Percentiles rank a stretch among this genome's conserved stretches.
Evolutionary conservation across 1,139 yeast species (phyloP).

Genomic region (Lodderomyces parapsilosis): DNA sequence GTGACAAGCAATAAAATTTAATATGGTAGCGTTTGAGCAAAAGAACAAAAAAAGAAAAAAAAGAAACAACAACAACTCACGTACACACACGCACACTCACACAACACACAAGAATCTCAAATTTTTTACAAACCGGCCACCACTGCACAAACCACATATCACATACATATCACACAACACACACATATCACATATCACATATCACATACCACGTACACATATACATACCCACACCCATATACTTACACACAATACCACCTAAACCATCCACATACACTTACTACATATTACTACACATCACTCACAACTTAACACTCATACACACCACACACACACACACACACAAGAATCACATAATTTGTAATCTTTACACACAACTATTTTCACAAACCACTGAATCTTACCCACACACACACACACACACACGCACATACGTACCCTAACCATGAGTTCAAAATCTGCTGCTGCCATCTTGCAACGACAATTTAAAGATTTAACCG

Average conservation of each 20-base stretch:
- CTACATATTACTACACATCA: background rate
- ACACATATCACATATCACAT: background rate
- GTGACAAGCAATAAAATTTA: too few species aligned
- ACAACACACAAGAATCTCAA: background rate
- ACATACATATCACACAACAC: background rate
- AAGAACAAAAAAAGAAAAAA: background rate
- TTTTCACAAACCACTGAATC: background rate
- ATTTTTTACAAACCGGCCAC: background rate
- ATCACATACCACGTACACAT: background rate
- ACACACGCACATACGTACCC: background rate
- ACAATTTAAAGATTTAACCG: conserved; percentile 90
- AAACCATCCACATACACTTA: background rate
- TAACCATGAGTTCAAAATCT: conserved; percentile 46
- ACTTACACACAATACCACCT: background rate
- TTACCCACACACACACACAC: background rate
- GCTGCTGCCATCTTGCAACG: conserved; percentile 85
- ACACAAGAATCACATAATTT: background rate
- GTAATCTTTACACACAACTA: background rate
- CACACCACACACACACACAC: background rate
- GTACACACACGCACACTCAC: background rate
- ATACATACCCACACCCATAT: background rate
- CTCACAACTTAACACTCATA: background rate
- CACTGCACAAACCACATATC: background rate
- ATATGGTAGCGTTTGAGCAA: background rate
- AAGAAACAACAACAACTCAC: too few species aligned